Evolutionary conservation across 768 basidiomycete species (phyloP), one percentile per base, ranked within the genome.

Genomic region (Termitomyces sp.): DNA sequence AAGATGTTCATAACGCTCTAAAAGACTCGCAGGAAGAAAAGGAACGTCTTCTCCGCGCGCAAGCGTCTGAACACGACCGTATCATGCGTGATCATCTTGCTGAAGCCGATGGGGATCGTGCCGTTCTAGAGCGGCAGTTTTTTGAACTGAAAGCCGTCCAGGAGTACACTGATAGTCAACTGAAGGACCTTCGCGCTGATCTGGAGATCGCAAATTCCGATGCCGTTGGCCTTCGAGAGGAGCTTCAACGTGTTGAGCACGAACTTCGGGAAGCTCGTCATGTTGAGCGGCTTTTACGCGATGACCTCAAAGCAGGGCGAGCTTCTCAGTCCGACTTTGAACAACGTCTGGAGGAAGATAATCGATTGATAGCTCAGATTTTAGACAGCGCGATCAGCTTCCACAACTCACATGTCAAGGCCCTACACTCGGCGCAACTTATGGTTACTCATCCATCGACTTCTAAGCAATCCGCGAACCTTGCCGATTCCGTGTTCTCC

Each of bases 81-180:
- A 77, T 80, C 51, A 84, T 97, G 62, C 83, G 93, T 1, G 94
- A 97, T 69, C 91, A 95, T 66, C 88, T 90, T 56, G 90, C 90
- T 3, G 95, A 98, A 71, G 91, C 94, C 14, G 93, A 97, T 67
- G 91, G 94, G 1, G 95, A 98, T 70, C 84, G 93, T 8, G 94
- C 95, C 0, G 93, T 96, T 14, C 77, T 97, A 49, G 94, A 97
- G 72, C 86, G 95, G 52, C 90, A 94, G 70, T 87, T 90, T 69
- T 84, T 82, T 43, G 90, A 91, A 68, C 74, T 91, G 40, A 81
- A 82, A 63, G 84, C 83, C 1, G 77, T 79, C 8, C 73, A 88
- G 52, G 89, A 88, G 57, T 77, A 81, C 58, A 76, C 79, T 14
- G 81, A 84, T 55, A 79, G 81, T 10, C 82, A 88, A 63, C 68